Base-by-base conservation (phyloP, 2,329 filamentous ascomycete genomes). In the Orbilia oligospora region DNA sequence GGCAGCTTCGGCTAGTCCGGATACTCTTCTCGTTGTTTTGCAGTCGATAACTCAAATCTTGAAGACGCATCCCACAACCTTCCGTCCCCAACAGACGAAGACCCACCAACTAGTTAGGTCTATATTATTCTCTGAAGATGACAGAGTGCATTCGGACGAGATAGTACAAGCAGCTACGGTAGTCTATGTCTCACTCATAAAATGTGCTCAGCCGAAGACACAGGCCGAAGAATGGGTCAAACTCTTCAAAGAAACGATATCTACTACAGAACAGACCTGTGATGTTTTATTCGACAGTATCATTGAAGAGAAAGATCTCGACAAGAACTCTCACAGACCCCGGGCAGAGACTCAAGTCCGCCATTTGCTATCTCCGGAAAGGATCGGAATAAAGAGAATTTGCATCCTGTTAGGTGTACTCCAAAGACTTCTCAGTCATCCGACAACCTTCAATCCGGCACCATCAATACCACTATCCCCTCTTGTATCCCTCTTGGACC, bases 11-110 rank as follows among this genome's bases (percentile, higher is more conserved):
- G 24, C 44, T 0, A 58, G 53, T 41, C 24, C 48, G 9, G 69
- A 56, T 16, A 71, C 68, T 4, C 53, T 80, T 20, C 33, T 71
- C 10, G 58, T 56, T 14, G 64, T 69, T 9, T 58, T 82, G n/a
- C 79, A 81, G 36, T 79, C 81, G 14, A 76, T 82, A 12, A 49
- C 70, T 1, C 80, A 81, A 56, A 76, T 81, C 12, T 72, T 82
- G 1, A 51, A 65, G n/a, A 68, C 78, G 4, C 81, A 82, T 48
- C 80, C 82, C 18, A 80, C 81, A 6, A 82, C 82, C 3, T 82
- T 82, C 64, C 71, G 82, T 0, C 82, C 81, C 10, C 81, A 82
- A 36, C 67, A 77, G 1, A 68, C 80, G 22, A 80, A 80, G 46
- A 67, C 79, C 0, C 72, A 66, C 9, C 58, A 66, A 2, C 41